phyloP scores from a whole-genome alignment of 2,329 filamentous ascomycete species.

The Amphichorda felina region DNA sequence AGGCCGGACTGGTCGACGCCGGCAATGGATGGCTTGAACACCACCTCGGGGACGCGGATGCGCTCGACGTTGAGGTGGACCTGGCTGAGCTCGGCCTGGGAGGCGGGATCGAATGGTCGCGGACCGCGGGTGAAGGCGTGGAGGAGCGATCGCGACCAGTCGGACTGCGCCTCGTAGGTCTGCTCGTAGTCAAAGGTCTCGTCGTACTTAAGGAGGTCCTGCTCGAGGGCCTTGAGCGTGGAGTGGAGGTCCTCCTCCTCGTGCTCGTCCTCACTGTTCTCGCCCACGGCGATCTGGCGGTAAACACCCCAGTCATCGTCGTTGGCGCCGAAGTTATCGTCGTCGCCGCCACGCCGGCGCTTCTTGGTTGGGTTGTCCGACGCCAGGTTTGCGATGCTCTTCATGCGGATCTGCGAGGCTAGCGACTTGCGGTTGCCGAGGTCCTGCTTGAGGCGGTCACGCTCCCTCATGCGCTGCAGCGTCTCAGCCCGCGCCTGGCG shows the following conservation, averaged over 20 bases:
- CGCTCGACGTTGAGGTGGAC: constrained; percentile 94
- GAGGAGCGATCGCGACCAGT: constrained; percentile 87
- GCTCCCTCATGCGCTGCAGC: constrained; percentile 81
- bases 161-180: constrained; percentile 81
- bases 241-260: constrained; percentile 79
- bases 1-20: constrained; percentile 89
- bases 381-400: constrained; percentile 89
- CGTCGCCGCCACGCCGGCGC: constrained; percentile 74
- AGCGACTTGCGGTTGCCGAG: constrained; percentile 93
- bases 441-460: constrained; percentile 85
- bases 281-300: constrained; percentile 77
- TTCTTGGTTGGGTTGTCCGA: constrained; percentile 81
- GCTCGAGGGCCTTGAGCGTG: constrained; percentile 65
- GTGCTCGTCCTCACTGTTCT: constrained; percentile 74
- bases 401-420: constrained; percentile 95
- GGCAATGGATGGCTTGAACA: constrained; percentile 87
- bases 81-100: constrained; percentile 70
- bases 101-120: constrained; percentile 71
- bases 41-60: constrained; percentile 84
- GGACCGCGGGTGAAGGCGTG: constrained; percentile 87
- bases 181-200: constrained; percentile 83
- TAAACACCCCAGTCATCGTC: constrained; percentile 98
- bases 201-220: constrained; percentile 77
- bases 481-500: constrained; percentile 58
- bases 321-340: constrained; percentile 93